phyloP scores from a whole-genome alignment of 169 alveolate species.

The Cyclospora cayetanensis region DNA sequence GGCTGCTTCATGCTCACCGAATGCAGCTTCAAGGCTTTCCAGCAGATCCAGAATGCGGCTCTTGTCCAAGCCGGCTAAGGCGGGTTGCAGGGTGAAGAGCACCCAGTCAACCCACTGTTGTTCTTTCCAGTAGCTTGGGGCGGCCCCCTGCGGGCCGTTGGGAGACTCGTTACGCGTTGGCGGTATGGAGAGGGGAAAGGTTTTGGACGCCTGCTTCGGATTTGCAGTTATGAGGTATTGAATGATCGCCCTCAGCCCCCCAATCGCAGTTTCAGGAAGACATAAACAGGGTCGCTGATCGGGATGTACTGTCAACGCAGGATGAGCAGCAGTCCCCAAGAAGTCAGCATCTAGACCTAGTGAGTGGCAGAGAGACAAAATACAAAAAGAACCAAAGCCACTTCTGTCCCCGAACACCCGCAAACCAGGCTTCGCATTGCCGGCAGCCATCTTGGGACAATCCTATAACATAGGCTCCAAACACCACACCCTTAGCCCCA shows the following conservation, averaged over 20 bases:
- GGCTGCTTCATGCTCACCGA: neutral
- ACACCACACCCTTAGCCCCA: slow-evolving; percentile 20
- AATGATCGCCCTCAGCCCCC: neutral
- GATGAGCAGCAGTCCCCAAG: neutral
- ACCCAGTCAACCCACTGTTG: neutral
- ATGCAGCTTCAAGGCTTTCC: neutral
- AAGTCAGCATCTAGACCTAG: neutral
- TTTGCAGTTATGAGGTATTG: neutral
- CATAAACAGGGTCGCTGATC: neutral
- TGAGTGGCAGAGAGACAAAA: neutral
- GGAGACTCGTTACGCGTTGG: too few relatives aligned
- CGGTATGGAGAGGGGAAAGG: too few relatives aligned
- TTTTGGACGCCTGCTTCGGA: neutral
- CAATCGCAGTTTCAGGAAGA: neutral
- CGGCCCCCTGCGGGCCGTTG: too few relatives aligned
- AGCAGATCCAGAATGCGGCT: neutral
- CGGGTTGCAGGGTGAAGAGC: neutral
- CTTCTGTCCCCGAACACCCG: neutral
- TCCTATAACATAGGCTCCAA: too few relatives aligned
- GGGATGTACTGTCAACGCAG: neutral
- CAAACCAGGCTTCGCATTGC: neutral
- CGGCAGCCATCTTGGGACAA: neutral
- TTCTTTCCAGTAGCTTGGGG: too few relatives aligned
- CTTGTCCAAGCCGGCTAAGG: neutral
- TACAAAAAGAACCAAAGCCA: neutral